Evolutionary conservation across 441 rosid genomes (phyloP).

Genomic region (Jatropha multifida): DNA sequence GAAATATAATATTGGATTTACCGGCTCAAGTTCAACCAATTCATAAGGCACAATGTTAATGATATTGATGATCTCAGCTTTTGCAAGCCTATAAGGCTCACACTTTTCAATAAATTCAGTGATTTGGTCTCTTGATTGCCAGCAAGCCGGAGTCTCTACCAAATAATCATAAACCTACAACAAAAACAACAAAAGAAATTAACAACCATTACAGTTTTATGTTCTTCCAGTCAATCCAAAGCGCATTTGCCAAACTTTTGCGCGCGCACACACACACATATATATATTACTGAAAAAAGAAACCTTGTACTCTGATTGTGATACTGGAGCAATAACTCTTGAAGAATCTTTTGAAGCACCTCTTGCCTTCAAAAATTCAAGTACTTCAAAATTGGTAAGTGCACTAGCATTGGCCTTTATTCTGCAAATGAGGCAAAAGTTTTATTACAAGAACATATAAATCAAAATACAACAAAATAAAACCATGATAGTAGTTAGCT

Average conservation of each 20-base stretch:
- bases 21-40: constrained; percentile 55
- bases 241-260: background rate
- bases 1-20: constrained; percentile 18
- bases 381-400: constrained; percentile 74
- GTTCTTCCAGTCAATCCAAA: background rate
- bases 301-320: constrained; percentile 73
- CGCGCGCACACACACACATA: background rate
- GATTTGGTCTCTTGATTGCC: constrained; percentile 62
- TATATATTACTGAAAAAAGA: background rate
- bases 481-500: background rate
- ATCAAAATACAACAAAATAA: background rate
- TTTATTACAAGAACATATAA: background rate
- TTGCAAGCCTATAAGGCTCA: constrained; percentile 57
- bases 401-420: constrained; percentile 62
- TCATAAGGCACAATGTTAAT: constrained; percentile 58
- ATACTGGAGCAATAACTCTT: constrained; percentile 59
- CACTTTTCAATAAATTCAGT: constrained; percentile 48
- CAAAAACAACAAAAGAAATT: constrained; percentile 3
- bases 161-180: constrained; percentile 75
- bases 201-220: background rate
- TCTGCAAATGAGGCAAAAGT: constrained; percentile 43
- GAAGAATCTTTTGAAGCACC: constrained; percentile 74
- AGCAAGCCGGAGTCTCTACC: constrained; percentile 50
- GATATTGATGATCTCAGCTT: constrained; percentile 82
- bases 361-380: constrained; percentile 60